Base-by-base conservation (phyloP, 164 flowering plant genomes). In the Annona cherimola region DNA sequence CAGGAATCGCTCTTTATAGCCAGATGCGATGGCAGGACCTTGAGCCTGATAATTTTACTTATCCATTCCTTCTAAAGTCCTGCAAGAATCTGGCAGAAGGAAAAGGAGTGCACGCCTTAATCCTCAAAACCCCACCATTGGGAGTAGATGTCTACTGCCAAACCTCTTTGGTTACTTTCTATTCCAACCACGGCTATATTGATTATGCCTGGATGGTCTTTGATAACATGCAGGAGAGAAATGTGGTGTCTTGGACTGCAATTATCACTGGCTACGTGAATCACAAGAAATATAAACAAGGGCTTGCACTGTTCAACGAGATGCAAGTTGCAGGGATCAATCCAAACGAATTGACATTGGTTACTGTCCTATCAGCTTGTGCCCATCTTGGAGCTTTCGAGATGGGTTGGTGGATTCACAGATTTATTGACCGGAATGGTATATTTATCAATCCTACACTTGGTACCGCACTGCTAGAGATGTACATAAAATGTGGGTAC, bases 201-300 rank as follows among this genome's bases (percentile, higher is more conserved):
- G 77, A 77, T 39, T 68, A 11, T 54, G 80, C 81, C 1, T 43
- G 76, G 6, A 55, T 1, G 1, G 46, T 76, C 2, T 79, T 79
- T 16, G 77, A 79, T 60, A 66, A 40, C 45, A 79, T 79, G 77
- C 73, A 73, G 1, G 64, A 59, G 2, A 76, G 73, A 63, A 79
- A 79, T 68, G 75, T 74, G 45, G 79, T 79, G 20, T 76, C 79
- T 5, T 76, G 81, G 81, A 76, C 76, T 54, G 79, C 77, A 1
- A 76, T 79, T 72, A 67, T 76, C 39, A 76, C 79, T 0, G 76
- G 76, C 20, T 79, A 76, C 54, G 69, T 76, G 74, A 75, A 73
- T 44, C 71, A 67, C 8, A 61, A 59, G 46, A 61, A 42, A 46
- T 76, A 45, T 9, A 68, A 40, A 1, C 71, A 78, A 2, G 81